Base-by-base conservation (phyloP, 352 stramenopile genomes). In the Aphanomyces invadans region DNA sequence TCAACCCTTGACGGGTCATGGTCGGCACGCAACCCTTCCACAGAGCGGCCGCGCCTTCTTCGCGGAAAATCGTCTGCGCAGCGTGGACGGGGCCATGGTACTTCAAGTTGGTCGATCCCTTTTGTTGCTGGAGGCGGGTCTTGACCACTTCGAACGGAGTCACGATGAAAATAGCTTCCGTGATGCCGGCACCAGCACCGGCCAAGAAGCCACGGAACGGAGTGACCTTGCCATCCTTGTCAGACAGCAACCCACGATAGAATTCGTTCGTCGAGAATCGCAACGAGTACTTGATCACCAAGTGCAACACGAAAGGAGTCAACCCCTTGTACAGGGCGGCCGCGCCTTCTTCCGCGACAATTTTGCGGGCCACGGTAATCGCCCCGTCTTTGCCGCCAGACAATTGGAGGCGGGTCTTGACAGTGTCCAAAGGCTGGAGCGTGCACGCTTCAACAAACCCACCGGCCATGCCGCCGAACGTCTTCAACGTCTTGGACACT, bases 71-170 rank as follows among this genome's bases (percentile, higher is more conserved):
- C 3, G 83, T 73, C 17, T 71, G 59, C 2, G 86, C 89, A 1
- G 87, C 92, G 68, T 96, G 87, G 12, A 95, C 60, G 15, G 72
- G 71, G 31, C 71, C 71, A 36, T 72, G 71, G 68, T 76, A 68
- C 29, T 95, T 87, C 29, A 67, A 46, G 77, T 95, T 93, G 19
- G 60, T 67, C 23, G 19, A 32, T n/a, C 60, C 60, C 60, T 67
- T 67, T 44, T 67, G 60, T 48, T 67, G 60, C 74, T 96, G 86
- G 79, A 96, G 87, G 46, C 89, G 74, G 86, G 70, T 95, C 73
- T 97, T 97, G 69, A 88, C 93, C 2, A 97, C 89, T 76, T 97
- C 89, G 5, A 89, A 88, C 10, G 89, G 89, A n/a, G 87, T 96
- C 2, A 96, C 87, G 26, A 96, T 83, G 3, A 95, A 44, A 64